Evolutionary conservation across 2,329 filamentous ascomycete genomes (phyloP), one percentile per base, ranked within the genome.

Genomic region (Sarocladium kiliense): DNA sequence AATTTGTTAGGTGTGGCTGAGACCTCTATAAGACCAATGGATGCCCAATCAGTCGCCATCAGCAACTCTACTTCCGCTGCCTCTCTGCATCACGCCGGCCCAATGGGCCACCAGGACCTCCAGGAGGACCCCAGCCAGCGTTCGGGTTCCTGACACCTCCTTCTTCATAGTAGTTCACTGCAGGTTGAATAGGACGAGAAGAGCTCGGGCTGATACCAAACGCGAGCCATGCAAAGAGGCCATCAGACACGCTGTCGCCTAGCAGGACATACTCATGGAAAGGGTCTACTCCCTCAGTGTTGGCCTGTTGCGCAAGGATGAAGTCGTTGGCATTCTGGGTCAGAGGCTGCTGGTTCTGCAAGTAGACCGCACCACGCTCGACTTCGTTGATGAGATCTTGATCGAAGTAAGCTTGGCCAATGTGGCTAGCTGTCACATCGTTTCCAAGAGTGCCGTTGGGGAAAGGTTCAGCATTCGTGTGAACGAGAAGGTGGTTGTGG

Each of bases 381-480:
- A 85, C 80, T 21, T 71, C 63, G 3, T 66, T 58, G 57, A 83
- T 76, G 32, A 87, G 75, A 54, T 74, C 72, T 62, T 85, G 78
- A 66, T 85, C 81, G 63, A 85, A 82, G 71, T 84, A 87, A 55
- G 84, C 67, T 66, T 87, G 83, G n/a, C 84, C 83, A 27, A 86
- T 76, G 66, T 87, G 81, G 9, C 80, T 77, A 54, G 81, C 75
- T 32, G 68, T 68, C 42, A 65, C 66, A 0, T 68, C 63, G 27
- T 63, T 65, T 19, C 65, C 65, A 3, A 73, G 65, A 1, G 71
- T 72, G 32, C 64, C 58, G 60, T 73, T 73, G 30, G 60, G 47
- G 16, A 65, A 59, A 3, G 66, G 56, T 9, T 67, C 68, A 2
- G 68, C 68, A 53, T 71, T 71, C 49, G 66, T 61, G 58, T 73